Base-by-base conservation (phyloP, 2,329 filamentous ascomycete species). In the Lecanosticta acicola region DNA sequence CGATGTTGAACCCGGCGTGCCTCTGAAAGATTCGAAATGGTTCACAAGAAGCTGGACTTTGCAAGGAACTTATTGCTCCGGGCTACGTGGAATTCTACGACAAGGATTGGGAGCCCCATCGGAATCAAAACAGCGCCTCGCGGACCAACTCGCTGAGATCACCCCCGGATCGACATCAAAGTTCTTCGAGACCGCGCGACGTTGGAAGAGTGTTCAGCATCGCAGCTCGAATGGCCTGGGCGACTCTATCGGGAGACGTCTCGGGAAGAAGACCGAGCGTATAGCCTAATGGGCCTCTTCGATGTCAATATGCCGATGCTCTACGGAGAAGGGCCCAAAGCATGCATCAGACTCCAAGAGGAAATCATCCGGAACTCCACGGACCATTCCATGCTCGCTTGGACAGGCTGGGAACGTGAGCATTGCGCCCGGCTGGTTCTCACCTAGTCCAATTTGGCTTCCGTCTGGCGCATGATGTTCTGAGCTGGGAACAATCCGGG, bases 111-210 rank as follows among this genome's bases (percentile, higher is more conserved):
- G 14, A 36, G 3, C 21, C n/a, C 33, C 1, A 50, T 58, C 14
- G 55, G 55, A 16, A 56, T 32, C 18, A n/a, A 58, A 58, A 29
- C 41, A 43, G 18, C 49, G 37, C 8, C 50, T 58, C 19, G 45
- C 46, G 5, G 34, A 41, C 10, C 42, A 53, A n/a, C 42, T 67
- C 9, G 52, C 57, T 3, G 35, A 46, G 14, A 57, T 64, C 26
- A 68, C n/a, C n/a, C 67, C 3, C 49, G 56, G 2, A 67, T 68
- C 32, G 51, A 54, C 20, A 13, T 39, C 13, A 44, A 50, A 17
- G 53, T 56, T 11, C 42, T 56, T 2, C 35, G 42, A 13, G 53
- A 56, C 13, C 45, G 51, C 3, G 46, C 42, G 2, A 44, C 39
- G 7, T 32, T 54, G 42, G n/a, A n/a, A n/a, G n/a, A n/a, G n/a